Evolutionary conservation across 1,139 yeast genomes (phyloP), one percentile per base, ranked within the genome.

Genomic region (Candida pseudoviswanathii): DNA sequence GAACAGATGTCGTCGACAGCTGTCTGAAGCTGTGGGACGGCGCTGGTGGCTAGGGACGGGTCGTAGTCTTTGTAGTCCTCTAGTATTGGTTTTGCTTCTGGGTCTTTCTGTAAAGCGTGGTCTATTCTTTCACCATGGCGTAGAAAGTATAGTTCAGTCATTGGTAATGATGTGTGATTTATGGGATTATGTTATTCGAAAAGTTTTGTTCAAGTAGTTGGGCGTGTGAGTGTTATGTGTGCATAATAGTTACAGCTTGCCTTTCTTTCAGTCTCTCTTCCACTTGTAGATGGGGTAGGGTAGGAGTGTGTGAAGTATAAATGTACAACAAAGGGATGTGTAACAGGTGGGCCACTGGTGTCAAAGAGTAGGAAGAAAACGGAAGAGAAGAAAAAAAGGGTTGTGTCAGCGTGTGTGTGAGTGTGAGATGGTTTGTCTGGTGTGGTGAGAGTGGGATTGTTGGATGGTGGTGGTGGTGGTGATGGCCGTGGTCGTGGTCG

Each of bases 61-160:
- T 76, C 80, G 55, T 71, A 76, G 1, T 62, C 61, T 45, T 64
- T 63, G 54, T 67, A 73, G 25, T 69, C 71, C 7, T 64, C 54
- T 22, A 58, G 49, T 11, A 73, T 45, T 2, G 78, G 71, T 37
- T 53, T 54, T 26, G 73, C 71, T 9, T 46, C 33, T 7, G 68
- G 61, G 44, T 69, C 66, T 30, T 55, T 57, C 38, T 57, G 49
- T 46, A 61, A 54, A 4, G 70, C 75, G 54, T 74, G 78, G 58
- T 76, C 80, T 46, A 75, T 72, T 51, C 80, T 64, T 47, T 67
- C 66, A 34, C 77, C 80, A 61, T 76, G 81, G 50, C 81, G 77
- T 54, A 76, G 64, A 63, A 76, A 76, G 60, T 64, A 73, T 53
- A 76, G 62, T 61, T 76, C 80, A 30, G 72, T 58, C 75, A 71